Base-by-base conservation (phyloP, 768 basidiomycete genomes). In the Panus rudis region DNA sequence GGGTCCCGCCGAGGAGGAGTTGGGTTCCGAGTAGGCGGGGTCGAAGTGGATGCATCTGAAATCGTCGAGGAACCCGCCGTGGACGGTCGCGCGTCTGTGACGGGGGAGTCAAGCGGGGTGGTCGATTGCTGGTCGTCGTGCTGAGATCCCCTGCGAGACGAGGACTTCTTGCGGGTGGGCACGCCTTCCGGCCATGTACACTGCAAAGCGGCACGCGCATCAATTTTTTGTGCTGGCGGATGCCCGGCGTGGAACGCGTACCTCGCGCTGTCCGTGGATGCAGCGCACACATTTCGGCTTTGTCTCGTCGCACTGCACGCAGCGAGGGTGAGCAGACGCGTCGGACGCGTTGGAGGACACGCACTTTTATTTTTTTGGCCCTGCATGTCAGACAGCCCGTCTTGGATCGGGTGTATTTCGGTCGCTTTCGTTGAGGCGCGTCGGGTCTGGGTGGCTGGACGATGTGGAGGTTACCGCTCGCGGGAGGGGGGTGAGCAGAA, bases 301-400 rank as follows among this genome's bases (percentile, higher is more conserved):
- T 11, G 76, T 75, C 65, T 97, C 92, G 61, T 93, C 92, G 63
- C 92, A 97, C 85, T 91, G 51, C 13, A 17, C n/a, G n/a, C 43
- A 37, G 45, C 38, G 24, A 22, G 32, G 23, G 44, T 39, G 19
- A 39, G 50, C 35, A 17, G 52, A 34, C 3, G 42, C 30, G 27
- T 34, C 32, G 16, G 20, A n/a, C n/a, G n/a, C n/a, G n/a, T n/a
- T n/a, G n/a, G n/a, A n/a, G n/a, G n/a, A 42, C 42, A 58, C 73
- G 42, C 50, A 87, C 88, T 77, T 96, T 96, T 57, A 97, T 90
- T 73, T 94, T 89, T 73, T 93, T 92, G 49, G 80, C 78, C 54
- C 92, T 77, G 73, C 92, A 97, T 32, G 89, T 92, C 59, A 94
- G 67, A 60, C 92, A 97, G 19, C 92, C 92, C 1, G 91, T 92